Evolutionary conservation across 192 early-diverging fungal species (phyloP).

Genomic region (Umbelopsis ramanniana): DNA sequence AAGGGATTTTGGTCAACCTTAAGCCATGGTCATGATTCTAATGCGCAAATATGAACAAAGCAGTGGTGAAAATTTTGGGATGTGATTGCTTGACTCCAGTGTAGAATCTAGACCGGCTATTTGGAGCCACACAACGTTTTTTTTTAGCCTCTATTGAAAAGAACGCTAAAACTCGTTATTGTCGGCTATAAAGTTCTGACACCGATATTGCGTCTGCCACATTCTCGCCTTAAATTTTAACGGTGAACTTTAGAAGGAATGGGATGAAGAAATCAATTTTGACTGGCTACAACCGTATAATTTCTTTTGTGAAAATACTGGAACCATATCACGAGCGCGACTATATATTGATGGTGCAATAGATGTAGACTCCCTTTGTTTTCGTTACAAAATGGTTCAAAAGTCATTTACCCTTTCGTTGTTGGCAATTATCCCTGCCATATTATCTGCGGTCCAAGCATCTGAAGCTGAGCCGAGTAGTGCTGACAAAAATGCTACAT

Average conservation of each 20-base stretch:
- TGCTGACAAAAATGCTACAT: not conserved
- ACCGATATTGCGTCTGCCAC: not conserved
- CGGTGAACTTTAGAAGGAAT: slow-evolving; percentile 22
- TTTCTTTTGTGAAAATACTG: not conserved
- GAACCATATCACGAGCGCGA: not conserved
- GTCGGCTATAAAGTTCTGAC: not conserved
- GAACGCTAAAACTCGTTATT: not conserved
- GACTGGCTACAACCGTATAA: not conserved
- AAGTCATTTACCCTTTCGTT: not conserved
- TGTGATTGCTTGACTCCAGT: too few species aligned
- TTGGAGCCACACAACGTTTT: too few species aligned
- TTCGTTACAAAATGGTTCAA: not conserved
- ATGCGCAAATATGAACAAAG: too few species aligned
- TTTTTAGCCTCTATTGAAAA: too few species aligned
- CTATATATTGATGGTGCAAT: not conserved
- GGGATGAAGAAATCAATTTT: not conserved
- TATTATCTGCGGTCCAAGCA: slow-evolving; percentile 4
- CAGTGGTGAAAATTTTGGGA: too few species aligned
- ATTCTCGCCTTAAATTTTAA: slow-evolving; percentile 21
- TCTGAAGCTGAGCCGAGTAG: not conserved
- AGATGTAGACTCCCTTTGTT: too few species aligned
- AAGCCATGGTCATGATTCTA: too few species aligned
- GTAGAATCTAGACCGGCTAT: too few species aligned
- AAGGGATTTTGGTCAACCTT: too few species aligned
- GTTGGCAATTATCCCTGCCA: slow-evolving; percentile 3